These are phyloP conservation scores for Calocybe indica DNA, from an alignment of 768 basidiomycete species.

Conservation along the genomic window DNA sequence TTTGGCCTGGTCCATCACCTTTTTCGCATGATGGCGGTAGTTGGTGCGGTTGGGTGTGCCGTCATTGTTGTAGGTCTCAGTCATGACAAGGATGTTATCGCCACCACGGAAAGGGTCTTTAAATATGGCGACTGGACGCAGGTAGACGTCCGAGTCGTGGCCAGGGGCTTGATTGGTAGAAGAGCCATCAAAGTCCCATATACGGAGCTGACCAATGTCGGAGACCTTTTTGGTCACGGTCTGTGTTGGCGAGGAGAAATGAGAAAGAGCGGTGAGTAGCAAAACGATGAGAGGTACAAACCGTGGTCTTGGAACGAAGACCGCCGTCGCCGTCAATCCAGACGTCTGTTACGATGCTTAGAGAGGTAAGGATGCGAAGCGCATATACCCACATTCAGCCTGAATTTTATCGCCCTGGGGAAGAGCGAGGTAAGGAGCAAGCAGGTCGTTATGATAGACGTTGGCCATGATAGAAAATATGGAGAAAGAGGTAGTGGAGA, in stretches of 20 bases:
- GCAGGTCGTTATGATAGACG: slow-evolving; percentile 74
- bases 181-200: slow-evolving; percentile 99
- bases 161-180: slow-evolving; percentile 98
- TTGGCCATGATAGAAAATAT: slow-evolving; percentile 19
- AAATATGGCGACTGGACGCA: slow-evolving; percentile 96
- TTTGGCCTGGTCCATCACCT: slow-evolving; percentile 92
- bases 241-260: slow-evolving; percentile 29
- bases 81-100: slow-evolving; percentile 95
- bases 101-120: slow-evolving; percentile 99
- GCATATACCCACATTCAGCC: slow-evolving; percentile 73
- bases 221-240: slow-evolving; percentile 84
- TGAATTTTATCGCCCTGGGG: slow-evolving; percentile 89
- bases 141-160: slow-evolving; percentile 93
- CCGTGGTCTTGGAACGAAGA: slow-evolving; percentile 94
- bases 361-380: slow-evolving; percentile 5
- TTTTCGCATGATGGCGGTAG: slow-evolving; percentile 88
- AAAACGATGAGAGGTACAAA: slow-evolving; percentile 27
- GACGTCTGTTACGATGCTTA: slow-evolving; percentile 58
- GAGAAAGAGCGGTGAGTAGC: slow-evolving; percentile 1
- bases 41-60: slow-evolving; percentile 98
- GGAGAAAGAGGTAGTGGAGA: slow-evolving; percentile 7
- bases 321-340: slow-evolving; percentile 97
- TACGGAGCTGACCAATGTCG: slow-evolving; percentile 85
- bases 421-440: slow-evolving; percentile 85
- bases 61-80: slow-evolving; percentile 98